Conservation (phyloP, 208 protist genomes). For the Crithidia thermophila region DNA sequence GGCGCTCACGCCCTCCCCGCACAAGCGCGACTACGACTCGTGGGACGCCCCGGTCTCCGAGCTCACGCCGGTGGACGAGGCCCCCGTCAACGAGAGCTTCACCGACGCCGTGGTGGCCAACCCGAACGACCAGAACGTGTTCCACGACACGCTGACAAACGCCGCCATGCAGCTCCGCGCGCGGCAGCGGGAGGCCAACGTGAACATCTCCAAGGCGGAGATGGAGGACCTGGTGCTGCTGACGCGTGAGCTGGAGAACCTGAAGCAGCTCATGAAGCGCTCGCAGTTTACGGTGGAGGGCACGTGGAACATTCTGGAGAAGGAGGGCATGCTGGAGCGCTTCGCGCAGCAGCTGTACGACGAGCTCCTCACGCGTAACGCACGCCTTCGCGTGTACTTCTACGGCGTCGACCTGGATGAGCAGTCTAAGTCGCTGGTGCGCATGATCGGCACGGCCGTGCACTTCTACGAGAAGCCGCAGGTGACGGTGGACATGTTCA, state of each 20-base stretch:
- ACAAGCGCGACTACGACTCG: constrained; percentile 9
- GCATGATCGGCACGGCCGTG: constrained; percentile 70
- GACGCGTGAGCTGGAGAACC: constrained; percentile 62
- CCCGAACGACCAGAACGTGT: constrained; percentile 16
- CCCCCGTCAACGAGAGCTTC: constrained; percentile 5
- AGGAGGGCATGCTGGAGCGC: constrained; percentile 48
- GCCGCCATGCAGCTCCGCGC: constrained; percentile 44
- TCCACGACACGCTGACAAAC: constrained; percentile 43
- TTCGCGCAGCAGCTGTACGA: constrained; percentile 71
- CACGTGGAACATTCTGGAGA: constrained; percentile 70
- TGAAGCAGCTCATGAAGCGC: constrained; percentile 54
- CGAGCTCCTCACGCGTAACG: constrained; percentile 53
- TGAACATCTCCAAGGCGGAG: constrained; percentile 48
- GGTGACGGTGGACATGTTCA: constrained; percentile 60
- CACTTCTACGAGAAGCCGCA: constrained; percentile 72
- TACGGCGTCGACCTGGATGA: constrained; percentile 67
- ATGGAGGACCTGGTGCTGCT: constrained; percentile 66
- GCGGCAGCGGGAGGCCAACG: constrained; percentile 46
- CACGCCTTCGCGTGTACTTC: constrained; percentile 55
- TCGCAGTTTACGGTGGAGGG: constrained; percentile 61
- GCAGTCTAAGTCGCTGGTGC: constrained; percentile 57
- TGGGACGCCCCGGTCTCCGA: constrained; percentile 11
- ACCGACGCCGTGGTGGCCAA: background rate
- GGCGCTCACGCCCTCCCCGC: constrained; percentile 1
- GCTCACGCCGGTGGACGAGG: background rate